phyloP scores from a whole-genome alignment of 2,329 filamentous ascomycete species.

The Beauveria sp. region DNA sequence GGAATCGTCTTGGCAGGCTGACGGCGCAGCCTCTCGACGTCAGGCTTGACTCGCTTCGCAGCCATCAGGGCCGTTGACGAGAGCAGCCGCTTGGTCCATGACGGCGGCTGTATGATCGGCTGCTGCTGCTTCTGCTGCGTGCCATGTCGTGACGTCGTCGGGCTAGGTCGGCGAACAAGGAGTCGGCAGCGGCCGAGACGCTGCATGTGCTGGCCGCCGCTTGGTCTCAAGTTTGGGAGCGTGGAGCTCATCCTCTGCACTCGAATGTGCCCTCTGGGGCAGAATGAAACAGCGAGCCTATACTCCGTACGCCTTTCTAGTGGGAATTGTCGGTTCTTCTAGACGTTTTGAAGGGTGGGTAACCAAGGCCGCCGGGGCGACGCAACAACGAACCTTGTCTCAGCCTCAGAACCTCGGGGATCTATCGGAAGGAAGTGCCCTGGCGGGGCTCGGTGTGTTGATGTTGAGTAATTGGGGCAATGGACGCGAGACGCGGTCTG shows the following conservation, averaged over 20 bases:
- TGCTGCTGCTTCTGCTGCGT: not conserved
- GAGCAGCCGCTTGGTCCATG: not conserved
- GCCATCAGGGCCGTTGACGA: not conserved
- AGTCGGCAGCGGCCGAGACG: not conserved
- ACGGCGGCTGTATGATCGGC: not conserved
- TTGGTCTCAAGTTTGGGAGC: not conserved
- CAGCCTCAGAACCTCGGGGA: not conserved
- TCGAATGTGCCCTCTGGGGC: too few relatives aligned
- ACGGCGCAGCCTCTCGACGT: conserved; percentile 18
- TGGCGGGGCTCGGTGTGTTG: too few relatives aligned
- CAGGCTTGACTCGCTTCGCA: not conserved
- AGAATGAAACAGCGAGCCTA: too few relatives aligned
- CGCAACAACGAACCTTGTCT: not conserved
- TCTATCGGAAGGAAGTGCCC: not conserved
- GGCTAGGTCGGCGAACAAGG: not conserved
- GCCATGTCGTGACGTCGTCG: not conserved
- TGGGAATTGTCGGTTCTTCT: not conserved
- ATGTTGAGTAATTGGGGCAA: too few relatives aligned
- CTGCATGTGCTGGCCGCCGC: not conserved
- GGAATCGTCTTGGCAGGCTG: conserved; percentile 29
- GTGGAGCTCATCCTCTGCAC: not conserved
- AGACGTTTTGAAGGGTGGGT: not conserved
- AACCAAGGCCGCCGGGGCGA: not conserved
- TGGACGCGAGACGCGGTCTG: not conserved
- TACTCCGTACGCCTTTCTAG: too few relatives aligned